Evolutionary conservation across 2,329 filamentous ascomycete species (phyloP).

Genomic region (Alternaria brassicicola): DNA sequence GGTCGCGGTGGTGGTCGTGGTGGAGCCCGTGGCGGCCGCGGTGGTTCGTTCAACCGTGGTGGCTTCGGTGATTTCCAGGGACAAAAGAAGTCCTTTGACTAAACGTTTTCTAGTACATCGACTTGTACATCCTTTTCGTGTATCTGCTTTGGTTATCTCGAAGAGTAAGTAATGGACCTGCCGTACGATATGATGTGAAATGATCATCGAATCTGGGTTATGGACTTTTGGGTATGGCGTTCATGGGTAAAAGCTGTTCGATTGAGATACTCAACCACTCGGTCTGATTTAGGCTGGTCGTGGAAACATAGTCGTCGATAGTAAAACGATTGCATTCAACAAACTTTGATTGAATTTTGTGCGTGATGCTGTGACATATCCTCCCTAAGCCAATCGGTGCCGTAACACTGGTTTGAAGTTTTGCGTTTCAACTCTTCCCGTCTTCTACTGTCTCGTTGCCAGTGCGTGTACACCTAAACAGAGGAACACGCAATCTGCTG

Average conservation of each 20-base stretch:
- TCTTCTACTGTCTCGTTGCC: too few relatives aligned
- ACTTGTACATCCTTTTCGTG: conserved; percentile 15
- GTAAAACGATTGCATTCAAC: conserved; percentile 13
- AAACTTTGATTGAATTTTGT: neutral
- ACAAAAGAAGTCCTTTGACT: conserved; percentile 75
- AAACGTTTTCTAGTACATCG: conserved; percentile 18
- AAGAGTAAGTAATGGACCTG: conserved; percentile 34
- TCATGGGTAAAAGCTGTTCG: conserved; percentile 23
- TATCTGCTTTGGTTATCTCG: conserved; percentile 28
- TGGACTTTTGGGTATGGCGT: conserved; percentile 20
- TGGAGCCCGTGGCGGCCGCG: conserved; percentile 52
- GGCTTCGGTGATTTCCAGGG: conserved; percentile 74
- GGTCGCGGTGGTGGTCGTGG: conserved; percentile 56
- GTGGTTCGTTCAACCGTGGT: conserved; percentile 57
- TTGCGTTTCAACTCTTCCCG: too few relatives aligned
- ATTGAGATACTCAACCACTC: conserved; percentile 5
- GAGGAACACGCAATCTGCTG: too few relatives aligned
- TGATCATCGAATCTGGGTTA: conserved; percentile 16
- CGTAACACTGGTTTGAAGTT: too few relatives aligned
- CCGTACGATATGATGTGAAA: conserved; percentile 26
- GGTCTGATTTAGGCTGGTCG: conserved; percentile 9
- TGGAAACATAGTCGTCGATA: conserved; percentile 17
- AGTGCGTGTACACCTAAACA: too few relatives aligned
- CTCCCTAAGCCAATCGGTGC: neutral
- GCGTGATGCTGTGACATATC: neutral